These are phyloP conservation scores for Aaosphaeria arxii DNA, from an alignment of 2,329 filamentous ascomycete species.

Conservation along the genomic window DNA sequence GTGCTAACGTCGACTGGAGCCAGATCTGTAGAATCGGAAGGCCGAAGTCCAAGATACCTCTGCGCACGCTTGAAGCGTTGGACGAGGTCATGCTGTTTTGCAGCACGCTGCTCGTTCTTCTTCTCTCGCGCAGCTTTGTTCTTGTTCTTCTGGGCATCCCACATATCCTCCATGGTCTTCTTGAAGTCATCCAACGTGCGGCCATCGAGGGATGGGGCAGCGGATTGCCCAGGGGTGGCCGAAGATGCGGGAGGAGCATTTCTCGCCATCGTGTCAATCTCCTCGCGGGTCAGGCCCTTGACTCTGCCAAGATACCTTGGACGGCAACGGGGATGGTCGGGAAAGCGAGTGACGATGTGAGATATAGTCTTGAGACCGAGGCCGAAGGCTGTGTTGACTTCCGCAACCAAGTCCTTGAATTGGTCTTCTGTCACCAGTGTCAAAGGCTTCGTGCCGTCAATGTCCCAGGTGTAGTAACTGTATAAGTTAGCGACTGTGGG, in stretches of 20 bases:
- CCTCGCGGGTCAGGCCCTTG: constrained; percentile 45
- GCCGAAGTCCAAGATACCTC: constrained; percentile 68
- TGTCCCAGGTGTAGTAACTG: constrained; percentile 65
- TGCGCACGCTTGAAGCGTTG: constrained; percentile 63
- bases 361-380: constrained; percentile 58
- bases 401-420: constrained; percentile 60
- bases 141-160: constrained; percentile 51
- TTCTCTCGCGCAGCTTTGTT: constrained; percentile 49
- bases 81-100: constrained; percentile 52
- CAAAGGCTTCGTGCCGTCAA: constrained; percentile 49
- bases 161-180: constrained; percentile 51
- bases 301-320: constrained; percentile 65
- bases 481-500: neutral
- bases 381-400: constrained; percentile 60
- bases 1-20: constrained; percentile 44
- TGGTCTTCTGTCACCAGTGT: constrained; percentile 68
- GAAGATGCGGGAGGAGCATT: constrained; percentile 14
- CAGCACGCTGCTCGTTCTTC: constrained; percentile 48
- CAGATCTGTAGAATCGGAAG: constrained; percentile 14
- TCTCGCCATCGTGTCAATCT: constrained; percentile 37
- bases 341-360: constrained; percentile 62
- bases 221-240: constrained; percentile 14
- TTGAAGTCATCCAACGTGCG: constrained; percentile 49
- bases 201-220: constrained; percentile 28
- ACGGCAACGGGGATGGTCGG: constrained; percentile 55